Percentiles rank a stretch among this genome's conserved stretches.
Evolutionary conservation across 2,329 filamentous ascomycete species (phyloP).

Genomic region (Colletotrichum tamarilloi): DNA sequence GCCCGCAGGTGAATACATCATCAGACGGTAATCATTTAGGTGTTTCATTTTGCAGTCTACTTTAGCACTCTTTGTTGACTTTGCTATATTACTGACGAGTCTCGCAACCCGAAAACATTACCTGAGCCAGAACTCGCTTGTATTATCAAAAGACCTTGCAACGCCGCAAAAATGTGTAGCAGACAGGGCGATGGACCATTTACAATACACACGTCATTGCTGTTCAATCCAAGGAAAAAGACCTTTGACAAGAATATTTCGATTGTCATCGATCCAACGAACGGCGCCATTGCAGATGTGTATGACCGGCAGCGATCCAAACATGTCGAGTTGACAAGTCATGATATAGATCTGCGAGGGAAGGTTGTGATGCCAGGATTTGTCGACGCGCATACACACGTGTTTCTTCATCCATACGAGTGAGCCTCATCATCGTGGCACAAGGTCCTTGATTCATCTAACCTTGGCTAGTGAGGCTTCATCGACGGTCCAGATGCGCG

Average conservation of each 20-base stretch:
- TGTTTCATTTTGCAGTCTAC: background rate
- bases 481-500: constrained; percentile 60
- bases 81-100: background rate
- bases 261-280: constrained; percentile 50
- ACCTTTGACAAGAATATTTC: constrained; percentile 53
- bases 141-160: background rate
- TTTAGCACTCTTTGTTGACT: background rate
- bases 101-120: background rate
- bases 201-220: constrained; percentile 56
- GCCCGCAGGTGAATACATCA: background rate
- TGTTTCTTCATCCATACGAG: constrained; percentile 64
- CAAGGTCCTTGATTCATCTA: background rate
- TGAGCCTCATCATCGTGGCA: constrained; percentile 36
- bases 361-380: constrained; percentile 62
- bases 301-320: constrained; percentile 40
- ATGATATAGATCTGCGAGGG: constrained; percentile 65
- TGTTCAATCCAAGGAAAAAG: constrained; percentile 59
- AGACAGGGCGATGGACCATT: constrained; percentile 15
- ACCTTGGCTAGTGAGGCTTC: constrained; percentile 27
- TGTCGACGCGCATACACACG: constrained; percentile 66
- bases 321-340: constrained; percentile 41
- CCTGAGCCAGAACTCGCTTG: background rate
- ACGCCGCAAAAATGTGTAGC: constrained; percentile 4
- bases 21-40: background rate
- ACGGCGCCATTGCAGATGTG: constrained; percentile 53